A percentile compares a stretch with the other conserved stretches of the same genome.
Evolutionary conservation across 2,329 filamentous ascomycete genomes (phyloP).

Genomic region (Neodidymelliopsis sp.): DNA sequence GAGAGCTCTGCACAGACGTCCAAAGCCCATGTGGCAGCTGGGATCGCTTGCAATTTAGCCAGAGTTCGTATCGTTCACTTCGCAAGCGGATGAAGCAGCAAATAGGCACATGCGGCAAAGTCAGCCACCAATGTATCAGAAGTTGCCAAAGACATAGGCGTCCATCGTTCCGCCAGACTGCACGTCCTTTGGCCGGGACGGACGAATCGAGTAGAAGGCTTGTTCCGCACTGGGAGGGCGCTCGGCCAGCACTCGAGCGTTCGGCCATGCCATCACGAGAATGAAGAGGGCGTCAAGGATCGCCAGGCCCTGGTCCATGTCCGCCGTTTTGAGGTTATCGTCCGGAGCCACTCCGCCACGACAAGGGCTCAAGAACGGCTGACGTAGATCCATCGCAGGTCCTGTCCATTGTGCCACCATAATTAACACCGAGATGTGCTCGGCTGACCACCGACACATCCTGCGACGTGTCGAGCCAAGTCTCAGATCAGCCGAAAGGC

Average conservation of each 20-base stretch:
- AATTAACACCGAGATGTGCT: conserved; percentile 31
- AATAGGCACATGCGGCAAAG: conserved; percentile 2
- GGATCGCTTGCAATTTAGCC: conserved; percentile 8
- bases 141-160: background rate
- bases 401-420: conserved; percentile 30
- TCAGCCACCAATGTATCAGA: conserved; percentile 13
- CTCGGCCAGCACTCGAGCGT: conserved; percentile 4
- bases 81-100: background rate
- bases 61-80: background rate
- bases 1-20: conserved; percentile 2
- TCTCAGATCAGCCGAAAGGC: conserved; percentile 47
- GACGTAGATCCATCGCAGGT: conserved; percentile 46
- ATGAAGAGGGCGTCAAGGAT: conserved; percentile 21
- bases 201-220: conserved; percentile 2
- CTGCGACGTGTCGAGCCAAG: conserved; percentile 35
- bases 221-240: conserved; percentile 16
- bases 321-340: conserved; percentile 40
- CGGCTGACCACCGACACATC: conserved; percentile 38
- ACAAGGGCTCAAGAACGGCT: conserved; percentile 40
- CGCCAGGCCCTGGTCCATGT: conserved; percentile 35
- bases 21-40: conserved; percentile 11
- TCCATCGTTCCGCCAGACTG: background rate
- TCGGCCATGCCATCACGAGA: conserved; percentile 23
- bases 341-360: conserved; percentile 42
- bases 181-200: background rate